Conservation (phyloP, 495 filamentous ascomycete genomes). For the Neurospora sp. region DNA sequence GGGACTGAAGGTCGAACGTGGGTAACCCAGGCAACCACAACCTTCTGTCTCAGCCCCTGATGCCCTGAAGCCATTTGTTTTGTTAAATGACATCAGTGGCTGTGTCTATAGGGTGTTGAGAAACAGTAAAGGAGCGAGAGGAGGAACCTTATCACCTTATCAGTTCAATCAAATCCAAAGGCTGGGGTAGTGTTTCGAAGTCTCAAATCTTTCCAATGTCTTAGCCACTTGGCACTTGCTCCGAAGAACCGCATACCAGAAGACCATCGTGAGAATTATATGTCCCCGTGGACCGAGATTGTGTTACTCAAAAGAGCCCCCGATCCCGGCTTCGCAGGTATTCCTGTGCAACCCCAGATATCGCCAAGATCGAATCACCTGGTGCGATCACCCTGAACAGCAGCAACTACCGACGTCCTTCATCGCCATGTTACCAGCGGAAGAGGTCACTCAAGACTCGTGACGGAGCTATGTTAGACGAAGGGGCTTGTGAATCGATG, state of each 20-base stretch:
- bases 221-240: background rate
- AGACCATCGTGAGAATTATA: background rate
- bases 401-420: background rate
- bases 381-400: background rate
- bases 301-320: background rate
- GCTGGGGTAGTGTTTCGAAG: background rate
- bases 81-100: background rate
- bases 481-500: background rate
- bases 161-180: too few relatives aligned
- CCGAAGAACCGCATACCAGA: background rate
- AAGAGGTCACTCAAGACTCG: background rate
- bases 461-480: background rate
- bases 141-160: background rate
- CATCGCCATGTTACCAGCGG: background rate
- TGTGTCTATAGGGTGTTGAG: background rate
- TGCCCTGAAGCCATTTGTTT: background rate
- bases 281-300: background rate
- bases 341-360: background rate
- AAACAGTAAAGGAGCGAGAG: too few relatives aligned
- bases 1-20: background rate
- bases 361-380: background rate
- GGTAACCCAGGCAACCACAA: background rate
- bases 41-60: background rate
- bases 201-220: background rate
- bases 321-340: background rate